Evolutionary conservation across 2,329 filamentous ascomycete species (phyloP).

Genomic region (Verticillium dahliae): DNA sequence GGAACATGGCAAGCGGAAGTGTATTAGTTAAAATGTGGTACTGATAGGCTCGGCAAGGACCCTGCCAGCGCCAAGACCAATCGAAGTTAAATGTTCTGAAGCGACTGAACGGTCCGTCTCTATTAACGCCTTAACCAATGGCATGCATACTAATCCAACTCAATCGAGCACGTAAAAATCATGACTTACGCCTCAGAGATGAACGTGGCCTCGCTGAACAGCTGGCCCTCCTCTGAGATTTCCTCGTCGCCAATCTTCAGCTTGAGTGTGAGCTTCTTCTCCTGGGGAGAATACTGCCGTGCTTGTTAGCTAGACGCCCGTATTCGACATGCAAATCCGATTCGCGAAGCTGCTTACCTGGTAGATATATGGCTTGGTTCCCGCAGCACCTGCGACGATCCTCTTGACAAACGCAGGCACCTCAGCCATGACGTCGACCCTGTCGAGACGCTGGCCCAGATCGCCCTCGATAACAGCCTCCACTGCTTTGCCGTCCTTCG

Average conservation of each 20-base stretch:
- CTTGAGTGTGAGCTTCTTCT: slow-evolving; percentile 64
- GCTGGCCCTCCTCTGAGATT: slow-evolving; percentile 65
- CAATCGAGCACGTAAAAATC: neutral
- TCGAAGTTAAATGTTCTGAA: neutral
- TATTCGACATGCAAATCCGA: neutral
- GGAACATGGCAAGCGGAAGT: slow-evolving; percentile 2
- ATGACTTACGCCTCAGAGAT: slow-evolving; percentile 37
- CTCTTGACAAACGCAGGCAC: slow-evolving; percentile 93
- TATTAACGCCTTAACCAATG: neutral
- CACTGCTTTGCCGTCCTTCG: slow-evolving; percentile 67
- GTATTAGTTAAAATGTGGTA: slow-evolving; percentile 8
- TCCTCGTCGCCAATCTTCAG: slow-evolving; percentile 79
- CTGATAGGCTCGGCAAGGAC: slow-evolving; percentile 6
- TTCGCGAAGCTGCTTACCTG: slow-evolving; percentile 52
- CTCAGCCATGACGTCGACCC: slow-evolving; percentile 93
- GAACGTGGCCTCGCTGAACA: slow-evolving; percentile 94
- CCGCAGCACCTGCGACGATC: slow-evolving; percentile 80
- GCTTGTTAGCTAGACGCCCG: slow-evolving; percentile 14
- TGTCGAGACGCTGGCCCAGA: slow-evolving; percentile 66
- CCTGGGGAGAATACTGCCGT: slow-evolving; percentile 60
- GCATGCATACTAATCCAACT: neutral
- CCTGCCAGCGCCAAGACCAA: neutral
- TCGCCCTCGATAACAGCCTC: slow-evolving; percentile 62
- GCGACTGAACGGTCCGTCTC: neutral
- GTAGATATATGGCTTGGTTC: slow-evolving; percentile 96